phyloP scores from a whole-genome alignment of 306 rosid species.

The Vigna nakashimae region DNA sequence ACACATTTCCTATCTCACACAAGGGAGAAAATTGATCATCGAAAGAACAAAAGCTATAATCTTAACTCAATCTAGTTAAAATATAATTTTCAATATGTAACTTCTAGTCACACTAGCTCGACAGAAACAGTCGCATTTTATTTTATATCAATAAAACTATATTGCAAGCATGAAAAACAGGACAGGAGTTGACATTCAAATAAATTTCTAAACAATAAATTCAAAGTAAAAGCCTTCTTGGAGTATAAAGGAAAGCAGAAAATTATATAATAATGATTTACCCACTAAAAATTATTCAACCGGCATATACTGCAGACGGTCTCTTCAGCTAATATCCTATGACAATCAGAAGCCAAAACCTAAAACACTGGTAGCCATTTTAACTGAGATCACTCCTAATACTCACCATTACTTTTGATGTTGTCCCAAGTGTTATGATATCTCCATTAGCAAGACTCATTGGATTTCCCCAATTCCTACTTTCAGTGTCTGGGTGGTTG shows the following conservation, averaged over 20 bases:
- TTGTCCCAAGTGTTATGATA: constrained; percentile 88
- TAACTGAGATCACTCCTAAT: constrained; percentile 24
- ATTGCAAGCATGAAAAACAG: constrained; percentile 14
- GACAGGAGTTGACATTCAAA: constrained; percentile 22
- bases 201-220: neutral
- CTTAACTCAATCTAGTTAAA: constrained; percentile 20
- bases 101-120: constrained; percentile 25
- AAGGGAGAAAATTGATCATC: constrained; percentile 14
- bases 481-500: constrained; percentile 70
- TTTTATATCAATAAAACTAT: constrained; percentile 14
- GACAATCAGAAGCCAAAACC: constrained; percentile 25
- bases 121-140: constrained; percentile 18
- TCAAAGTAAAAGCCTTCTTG: neutral
- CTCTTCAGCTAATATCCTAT: constrained; percentile 36
- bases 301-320: constrained; percentile 24
- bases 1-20: neutral
- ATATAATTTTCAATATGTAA: constrained; percentile 1
- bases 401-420: constrained; percentile 80
- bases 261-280: constrained; percentile 31
- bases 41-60: constrained; percentile 28
- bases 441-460: constrained; percentile 82
- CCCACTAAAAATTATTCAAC: constrained; percentile 27
- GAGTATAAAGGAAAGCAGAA: constrained; percentile 27
- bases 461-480: constrained; percentile 85
- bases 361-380: constrained; percentile 9